Evolutionary conservation across 1,284 basidiomycete genomes (phyloP).

Genomic region (Ustilago lituana): DNA sequence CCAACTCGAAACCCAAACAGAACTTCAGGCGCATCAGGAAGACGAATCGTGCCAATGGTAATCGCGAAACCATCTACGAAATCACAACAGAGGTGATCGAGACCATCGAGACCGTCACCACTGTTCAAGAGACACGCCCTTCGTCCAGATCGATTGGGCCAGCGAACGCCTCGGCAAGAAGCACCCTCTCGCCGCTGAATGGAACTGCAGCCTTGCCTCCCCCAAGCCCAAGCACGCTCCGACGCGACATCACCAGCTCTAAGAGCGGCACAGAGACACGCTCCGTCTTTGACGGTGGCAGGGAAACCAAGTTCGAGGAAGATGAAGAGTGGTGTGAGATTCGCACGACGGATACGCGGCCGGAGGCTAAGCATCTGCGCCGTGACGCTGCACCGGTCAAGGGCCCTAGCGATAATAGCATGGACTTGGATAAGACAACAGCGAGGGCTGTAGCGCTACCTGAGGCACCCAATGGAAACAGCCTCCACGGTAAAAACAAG

Average conservation of each 20-base stretch:
- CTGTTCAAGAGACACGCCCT: conserved; percentile 33
- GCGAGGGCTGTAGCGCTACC: conserved; percentile 5
- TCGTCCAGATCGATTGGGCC: not conserved
- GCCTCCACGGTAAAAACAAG: conserved; percentile 1
- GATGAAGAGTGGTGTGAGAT: conserved; percentile 53
- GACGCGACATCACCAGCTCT: conserved; percentile 39
- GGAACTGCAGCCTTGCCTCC: not conserved
- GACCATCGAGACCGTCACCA: conserved; percentile 60
- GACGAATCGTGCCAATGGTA: conserved; percentile 44
- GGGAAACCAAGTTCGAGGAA: conserved; percentile 40
- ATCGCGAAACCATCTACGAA: conserved; percentile 67
- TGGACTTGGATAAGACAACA: not conserved
- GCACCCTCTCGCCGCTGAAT: not conserved
- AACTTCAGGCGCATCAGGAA: conserved; percentile 45
- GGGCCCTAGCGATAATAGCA: not conserved
- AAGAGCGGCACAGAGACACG: conserved; percentile 39
- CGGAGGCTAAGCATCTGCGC: not conserved
- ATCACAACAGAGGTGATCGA: conserved; percentile 69
- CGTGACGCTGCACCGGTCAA: not conserved
- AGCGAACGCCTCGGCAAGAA: not conserved
- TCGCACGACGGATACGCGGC: conserved; percentile 18
- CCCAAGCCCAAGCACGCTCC: conserved; percentile 3
- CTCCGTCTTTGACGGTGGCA: conserved; percentile 41
- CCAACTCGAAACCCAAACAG: conserved; percentile 15
- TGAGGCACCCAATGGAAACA: conserved; percentile 35